A percentile compares a stretch with the other conserved stretches of the same genome.
Conservation (phyloP, 1,284 basidiomycete species). For the Ustilago nuda region DNA sequence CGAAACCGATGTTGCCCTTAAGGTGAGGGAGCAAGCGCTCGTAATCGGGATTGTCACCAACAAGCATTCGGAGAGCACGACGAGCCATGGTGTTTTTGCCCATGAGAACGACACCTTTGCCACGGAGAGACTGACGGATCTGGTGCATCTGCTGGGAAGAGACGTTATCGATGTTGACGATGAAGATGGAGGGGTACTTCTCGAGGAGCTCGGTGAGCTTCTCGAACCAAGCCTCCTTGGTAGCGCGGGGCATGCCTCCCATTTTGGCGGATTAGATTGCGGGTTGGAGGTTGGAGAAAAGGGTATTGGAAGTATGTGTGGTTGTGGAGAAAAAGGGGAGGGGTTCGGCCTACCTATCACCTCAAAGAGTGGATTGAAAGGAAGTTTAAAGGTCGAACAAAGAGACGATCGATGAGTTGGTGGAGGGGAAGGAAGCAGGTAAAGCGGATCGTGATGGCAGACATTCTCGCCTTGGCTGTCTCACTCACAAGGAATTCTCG, state of each 20-base stretch:
- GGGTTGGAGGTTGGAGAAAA: constrained; percentile 4
- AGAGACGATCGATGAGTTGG: constrained; percentile 17
- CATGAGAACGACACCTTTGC: constrained; percentile 97
- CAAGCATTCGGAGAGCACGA: constrained; percentile 91
- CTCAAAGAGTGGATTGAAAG: constrained; percentile 63
- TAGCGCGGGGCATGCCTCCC: constrained; percentile 84
- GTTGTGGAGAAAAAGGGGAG: neutral
- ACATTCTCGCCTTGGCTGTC: neutral
- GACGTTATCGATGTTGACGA: constrained; percentile 99
- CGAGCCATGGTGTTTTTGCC: constrained; percentile 99
- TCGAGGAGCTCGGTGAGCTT: constrained; percentile 94
- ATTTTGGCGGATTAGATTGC: constrained; percentile 72
- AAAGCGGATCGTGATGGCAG: constrained; percentile 2
- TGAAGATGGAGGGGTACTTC: constrained; percentile 93
- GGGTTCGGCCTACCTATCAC: constrained; percentile 64
- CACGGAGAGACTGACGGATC: constrained; percentile 94
- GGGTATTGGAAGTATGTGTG: constrained; percentile 6
- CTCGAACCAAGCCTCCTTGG: constrained; percentile 92
- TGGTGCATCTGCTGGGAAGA: constrained; percentile 99
- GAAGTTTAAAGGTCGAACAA: constrained; percentile 55
- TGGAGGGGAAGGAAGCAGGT: neutral
- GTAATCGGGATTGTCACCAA: constrained; percentile 89
- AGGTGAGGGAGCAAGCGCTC: constrained; percentile 96
- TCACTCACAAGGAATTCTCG: neutral
- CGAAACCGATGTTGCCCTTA: constrained; percentile 98